phyloP scores from a whole-genome alignment of 352 stramenopile species.

The Phytopythium cucurbitacearum region DNA sequence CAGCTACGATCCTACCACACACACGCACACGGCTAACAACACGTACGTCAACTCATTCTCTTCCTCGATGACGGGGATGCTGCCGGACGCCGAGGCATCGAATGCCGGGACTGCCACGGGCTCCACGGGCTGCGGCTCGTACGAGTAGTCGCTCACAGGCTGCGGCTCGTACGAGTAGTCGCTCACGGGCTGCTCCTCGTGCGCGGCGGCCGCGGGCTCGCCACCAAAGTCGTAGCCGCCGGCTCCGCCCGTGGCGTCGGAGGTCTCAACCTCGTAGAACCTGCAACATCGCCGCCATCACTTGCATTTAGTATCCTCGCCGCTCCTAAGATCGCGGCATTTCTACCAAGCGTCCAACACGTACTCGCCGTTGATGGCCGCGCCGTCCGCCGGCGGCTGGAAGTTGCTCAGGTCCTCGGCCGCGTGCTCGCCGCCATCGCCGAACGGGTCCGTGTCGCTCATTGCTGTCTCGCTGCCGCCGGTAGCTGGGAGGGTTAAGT shows the following conservation, averaged over 20 bases:
- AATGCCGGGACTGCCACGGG: slow-evolving; percentile 12
- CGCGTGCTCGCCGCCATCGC: slow-evolving; percentile 30
- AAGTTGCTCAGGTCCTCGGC: slow-evolving; percentile 51
- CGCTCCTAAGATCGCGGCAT: not conserved
- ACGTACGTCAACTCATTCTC: slow-evolving; percentile 77
- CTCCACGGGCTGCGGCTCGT: slow-evolving; percentile 14
- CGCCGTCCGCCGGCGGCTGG: slow-evolving; percentile 42
- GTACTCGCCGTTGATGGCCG: slow-evolving; percentile 42
- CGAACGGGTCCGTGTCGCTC: slow-evolving; percentile 58
- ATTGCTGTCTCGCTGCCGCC: not conserved
- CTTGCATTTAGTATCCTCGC: not conserved
- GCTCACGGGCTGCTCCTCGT: slow-evolving; percentile 17
- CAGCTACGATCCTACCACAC: not conserved
- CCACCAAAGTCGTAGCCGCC: slow-evolving; percentile 18
- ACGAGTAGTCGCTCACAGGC: slow-evolving; percentile 12
- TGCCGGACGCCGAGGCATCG: slow-evolving; percentile 2
- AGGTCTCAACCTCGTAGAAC: slow-evolving; percentile 64
- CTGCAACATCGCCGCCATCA: slow-evolving; percentile 10
- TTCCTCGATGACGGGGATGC: slow-evolving; percentile 49
- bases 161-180: slow-evolving; percentile 14
- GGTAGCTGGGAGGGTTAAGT: too few relatives aligned
- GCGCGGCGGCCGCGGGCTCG: slow-evolving; percentile 8
- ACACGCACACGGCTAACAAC: not conserved
- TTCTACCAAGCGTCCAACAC: slow-evolving; percentile 8
- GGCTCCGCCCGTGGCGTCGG: slow-evolving; percentile 13